These are phyloP conservation scores for Rhodamnia rubescens DNA, from an alignment of 345 rosid genomes.

Conservation along the genomic window DNA sequence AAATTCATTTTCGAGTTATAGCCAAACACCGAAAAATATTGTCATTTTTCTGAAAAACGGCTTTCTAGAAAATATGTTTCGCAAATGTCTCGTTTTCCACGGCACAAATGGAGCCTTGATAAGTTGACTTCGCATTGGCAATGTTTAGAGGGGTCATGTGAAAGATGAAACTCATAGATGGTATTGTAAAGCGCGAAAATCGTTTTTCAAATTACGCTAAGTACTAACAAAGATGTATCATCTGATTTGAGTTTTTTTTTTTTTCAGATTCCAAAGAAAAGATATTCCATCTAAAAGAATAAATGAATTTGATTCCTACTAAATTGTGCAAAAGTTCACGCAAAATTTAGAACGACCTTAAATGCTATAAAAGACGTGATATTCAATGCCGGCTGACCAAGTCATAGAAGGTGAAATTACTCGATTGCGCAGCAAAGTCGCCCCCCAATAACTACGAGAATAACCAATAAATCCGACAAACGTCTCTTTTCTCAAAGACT, in stretches of 20 bases:
- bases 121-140: neutral
- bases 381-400: neutral
- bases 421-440: neutral
- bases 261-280: neutral
- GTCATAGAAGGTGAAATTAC: neutral
- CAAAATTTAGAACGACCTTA: neutral
- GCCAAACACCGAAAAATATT: too few species aligned
- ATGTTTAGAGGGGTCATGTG: neutral
- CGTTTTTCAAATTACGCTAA: neutral
- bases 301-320: neutral
- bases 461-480: neutral
- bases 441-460: neutral
- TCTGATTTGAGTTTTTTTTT: neutral
- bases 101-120: neutral
- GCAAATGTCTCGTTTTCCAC: too few species aligned
- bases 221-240: neutral
- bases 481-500: neutral
- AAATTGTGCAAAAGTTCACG: neutral
- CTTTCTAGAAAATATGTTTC: too few species aligned
- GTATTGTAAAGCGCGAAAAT: neutral
- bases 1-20: too few species aligned
- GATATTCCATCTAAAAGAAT: neutral
- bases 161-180: neutral
- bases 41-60: too few species aligned
- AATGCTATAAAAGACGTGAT: neutral